Percentiles rank a stretch among this genome's conserved stretches.
These are phyloP conservation scores for Telopea speciosissima DNA, from an alignment of 177 flowering plant species.

Conservation along the genomic window DNA sequence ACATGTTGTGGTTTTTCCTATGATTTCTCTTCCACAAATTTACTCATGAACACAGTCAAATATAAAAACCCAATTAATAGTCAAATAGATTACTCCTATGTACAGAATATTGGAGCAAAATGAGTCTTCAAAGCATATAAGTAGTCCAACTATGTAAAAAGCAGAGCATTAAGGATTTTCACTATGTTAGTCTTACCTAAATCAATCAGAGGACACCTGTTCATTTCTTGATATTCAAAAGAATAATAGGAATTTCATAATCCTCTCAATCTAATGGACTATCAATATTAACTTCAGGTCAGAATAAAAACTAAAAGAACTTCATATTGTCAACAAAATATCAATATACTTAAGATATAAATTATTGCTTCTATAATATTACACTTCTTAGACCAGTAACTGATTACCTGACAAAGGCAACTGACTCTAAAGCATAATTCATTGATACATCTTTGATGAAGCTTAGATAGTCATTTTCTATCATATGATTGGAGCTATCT, in stretches of 20 bases:
- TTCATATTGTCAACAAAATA: neutral
- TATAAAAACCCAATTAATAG: neutral
- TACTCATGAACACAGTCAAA: neutral
- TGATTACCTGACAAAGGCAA: neutral
- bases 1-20: too few relatives aligned
- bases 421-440: constrained; percentile 5
- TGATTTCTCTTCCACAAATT: neutral
- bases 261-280: neutral
- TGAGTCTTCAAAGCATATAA: neutral
- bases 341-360: neutral
- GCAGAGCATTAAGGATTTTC: neutral
- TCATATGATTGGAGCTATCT: too few relatives aligned
- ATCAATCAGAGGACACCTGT: too few relatives aligned
- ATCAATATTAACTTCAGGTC: neutral
- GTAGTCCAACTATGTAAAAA: too few relatives aligned
- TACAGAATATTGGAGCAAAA: neutral
- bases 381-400: constrained; percentile 1
- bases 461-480: neutral
- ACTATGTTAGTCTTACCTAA: neutral
- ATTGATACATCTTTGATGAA: neutral
- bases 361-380: neutral
- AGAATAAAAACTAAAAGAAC: neutral
- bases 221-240: neutral
- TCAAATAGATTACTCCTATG: neutral
- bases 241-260: neutral